A percentile compares a stretch with the other conserved stretches of the same genome.
Evolutionary conservation across 495 filamentous ascomycete species (phyloP).

Genomic region (Aspergillus sparsus): DNA sequence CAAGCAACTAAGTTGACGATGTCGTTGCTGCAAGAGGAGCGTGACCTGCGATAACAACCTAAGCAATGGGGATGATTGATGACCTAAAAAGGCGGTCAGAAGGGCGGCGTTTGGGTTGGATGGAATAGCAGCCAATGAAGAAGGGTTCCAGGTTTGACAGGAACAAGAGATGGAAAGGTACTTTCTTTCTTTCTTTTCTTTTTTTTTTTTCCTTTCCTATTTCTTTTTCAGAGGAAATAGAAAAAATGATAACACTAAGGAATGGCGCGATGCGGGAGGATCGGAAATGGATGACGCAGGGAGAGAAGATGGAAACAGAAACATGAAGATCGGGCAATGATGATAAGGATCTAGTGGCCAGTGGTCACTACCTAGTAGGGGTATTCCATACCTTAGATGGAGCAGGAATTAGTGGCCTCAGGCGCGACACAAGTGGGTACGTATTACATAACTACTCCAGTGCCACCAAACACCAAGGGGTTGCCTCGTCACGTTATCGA

Average conservation of each 20-base stretch:
- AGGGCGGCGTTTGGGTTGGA: conserved; percentile 31
- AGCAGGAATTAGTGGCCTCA: not conserved
- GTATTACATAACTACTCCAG: not conserved
- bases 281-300: not conserved
- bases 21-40: conserved; percentile 23
- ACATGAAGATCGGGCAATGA: not conserved
- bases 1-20: conserved; percentile 37
- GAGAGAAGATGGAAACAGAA: not conserved
- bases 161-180: not conserved
- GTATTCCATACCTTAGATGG: not conserved
- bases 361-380: not conserved
- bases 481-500: conserved; percentile 19
- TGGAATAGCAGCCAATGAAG: not conserved
- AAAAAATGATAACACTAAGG: not conserved
- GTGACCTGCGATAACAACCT: conserved; percentile 46
- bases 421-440: not conserved
- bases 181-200: too few relatives aligned
- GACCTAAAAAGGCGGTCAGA: conserved; percentile 37
- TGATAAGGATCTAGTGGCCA: not conserved
- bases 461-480: too few relatives aligned
- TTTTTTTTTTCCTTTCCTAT: too few relatives aligned
- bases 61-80: conserved; percentile 25
- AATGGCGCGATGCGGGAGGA: not conserved
- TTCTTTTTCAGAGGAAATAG: not conserved
- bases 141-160: conserved; percentile 1